phyloP scores from a whole-genome alignment of 2,329 filamentous ascomycete species.

The Talaromyces rugulosus region DNA sequence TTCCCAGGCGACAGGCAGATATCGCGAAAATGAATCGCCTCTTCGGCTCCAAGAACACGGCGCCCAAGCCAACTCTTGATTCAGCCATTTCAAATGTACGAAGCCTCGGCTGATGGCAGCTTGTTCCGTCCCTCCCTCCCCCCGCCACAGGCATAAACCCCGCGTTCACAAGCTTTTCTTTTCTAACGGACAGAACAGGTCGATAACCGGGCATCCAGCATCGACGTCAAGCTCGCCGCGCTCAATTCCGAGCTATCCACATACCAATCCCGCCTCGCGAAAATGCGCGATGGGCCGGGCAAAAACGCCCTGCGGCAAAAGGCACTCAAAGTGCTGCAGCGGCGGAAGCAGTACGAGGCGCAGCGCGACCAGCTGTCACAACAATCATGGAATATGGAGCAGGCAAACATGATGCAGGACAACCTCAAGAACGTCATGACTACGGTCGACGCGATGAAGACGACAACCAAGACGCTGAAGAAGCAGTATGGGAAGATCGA shows the following conservation, averaged over 20 bases:
- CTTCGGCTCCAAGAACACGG: slow-evolving; percentile 82
- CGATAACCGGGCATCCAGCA: slow-evolving; percentile 74
- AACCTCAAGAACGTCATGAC: slow-evolving; percentile 99
- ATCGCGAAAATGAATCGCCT: slow-evolving; percentile 77
- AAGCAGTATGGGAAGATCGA: slow-evolving; percentile 97
- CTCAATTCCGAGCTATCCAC: slow-evolving; percentile 84
- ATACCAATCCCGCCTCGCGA: slow-evolving; percentile 81
- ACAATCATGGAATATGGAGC: slow-evolving; percentile 99
- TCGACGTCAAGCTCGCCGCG: slow-evolving; percentile 92
- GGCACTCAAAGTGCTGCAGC: slow-evolving; percentile 87
- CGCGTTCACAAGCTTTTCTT: not conserved
- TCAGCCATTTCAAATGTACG: slow-evolving; percentile 75
- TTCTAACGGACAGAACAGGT: slow-evolving; percentile 44
- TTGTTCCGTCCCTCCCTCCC: not conserved
- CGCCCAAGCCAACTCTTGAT: slow-evolving; percentile 84
- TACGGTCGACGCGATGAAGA: slow-evolving; percentile 95
- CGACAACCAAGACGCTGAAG: slow-evolving; percentile 85
- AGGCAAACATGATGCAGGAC: slow-evolving; percentile 96
- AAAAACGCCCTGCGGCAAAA: slow-evolving; percentile 92
- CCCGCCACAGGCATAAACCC: slow-evolving; percentile 1
- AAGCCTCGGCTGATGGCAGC: not conserved
- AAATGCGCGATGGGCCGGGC: slow-evolving; percentile 93
- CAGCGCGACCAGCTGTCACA: slow-evolving; percentile 91
- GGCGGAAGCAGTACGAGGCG: slow-evolving; percentile 87
- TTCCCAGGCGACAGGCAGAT: not conserved